Evolutionary conservation across 345 rosid genomes (phyloP), one percentile per base, ranked within the genome.

Genomic region (Hibiscus trionum): DNA sequence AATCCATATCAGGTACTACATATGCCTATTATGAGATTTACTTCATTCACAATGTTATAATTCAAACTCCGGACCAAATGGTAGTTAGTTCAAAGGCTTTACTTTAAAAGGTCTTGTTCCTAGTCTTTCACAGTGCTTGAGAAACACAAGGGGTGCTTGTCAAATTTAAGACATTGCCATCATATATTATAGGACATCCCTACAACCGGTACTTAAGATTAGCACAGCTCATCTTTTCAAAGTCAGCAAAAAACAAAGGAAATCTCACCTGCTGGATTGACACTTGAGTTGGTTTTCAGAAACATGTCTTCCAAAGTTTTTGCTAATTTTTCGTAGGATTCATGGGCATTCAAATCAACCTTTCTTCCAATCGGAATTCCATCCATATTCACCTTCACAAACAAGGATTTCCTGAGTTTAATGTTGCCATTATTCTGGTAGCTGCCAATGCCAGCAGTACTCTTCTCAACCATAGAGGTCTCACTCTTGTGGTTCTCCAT

Each of bases 341-440:
- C 79, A 72, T 85, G 96, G 64, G 88, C 81, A 80, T 72, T 84
- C 58, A 92, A 82, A 83, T 95, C 91, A 56, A 95, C 78, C 83
- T 95, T 95, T 78, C 99, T 88, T 75, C 99, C 97, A 19, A 95
- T 95, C 1, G 86, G 86, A 82, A 80, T 83, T n/a, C 99, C 97
- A 82, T 90, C 97, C 99, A 95, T 89, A 62, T 88, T 90, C 76
- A 95, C 97, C 80, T 95, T 95, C 77, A 95, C 97, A 78, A 84
- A 92, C 59, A 77, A 82, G n/a, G 91, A 87, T 74, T 46, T 81
- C 78, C 83, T 80, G 55, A 66, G 71, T 77, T 81, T 83, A 56
- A 74, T 78, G 78, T 71, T 77, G 37, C 35, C 69, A 65, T 21
- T 52, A 55, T 72, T 82, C 66, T 71, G 75, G 61, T 78, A 71